Conservation (phyloP, 2,329 filamentous ascomycete species). For the Tympanopsis confertula region DNA sequence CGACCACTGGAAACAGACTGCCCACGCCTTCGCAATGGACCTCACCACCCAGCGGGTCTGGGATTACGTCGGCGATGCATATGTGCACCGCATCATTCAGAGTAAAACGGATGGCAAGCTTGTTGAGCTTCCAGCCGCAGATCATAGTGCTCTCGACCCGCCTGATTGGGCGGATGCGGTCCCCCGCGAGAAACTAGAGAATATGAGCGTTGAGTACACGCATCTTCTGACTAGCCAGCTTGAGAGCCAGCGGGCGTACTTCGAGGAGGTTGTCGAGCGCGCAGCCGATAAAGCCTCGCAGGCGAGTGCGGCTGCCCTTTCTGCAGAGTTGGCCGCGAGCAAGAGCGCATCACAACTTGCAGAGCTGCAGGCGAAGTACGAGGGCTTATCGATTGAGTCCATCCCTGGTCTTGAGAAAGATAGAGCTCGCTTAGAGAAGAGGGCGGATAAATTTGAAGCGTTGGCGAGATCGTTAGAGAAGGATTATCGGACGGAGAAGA, state of each 20-base stretch:
- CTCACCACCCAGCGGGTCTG: slow-evolving; percentile 56
- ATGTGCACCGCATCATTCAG: slow-evolving; percentile 59
- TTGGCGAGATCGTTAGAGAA: slow-evolving; percentile 67
- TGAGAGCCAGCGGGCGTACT: slow-evolving; percentile 85
- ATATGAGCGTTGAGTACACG: slow-evolving; percentile 86
- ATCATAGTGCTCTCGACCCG: slow-evolving; percentile 10
- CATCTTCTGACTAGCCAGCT: slow-evolving; percentile 87
- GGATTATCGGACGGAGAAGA: slow-evolving; percentile 76
- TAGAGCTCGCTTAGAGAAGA: slow-evolving; percentile 53
- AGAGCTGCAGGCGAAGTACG: slow-evolving; percentile 39
- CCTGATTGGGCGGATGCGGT: slow-evolving; percentile 30
- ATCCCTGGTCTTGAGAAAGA: slow-evolving; percentile 64
- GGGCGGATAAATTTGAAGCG: slow-evolving; percentile 60
- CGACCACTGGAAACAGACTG: slow-evolving; percentile 12
- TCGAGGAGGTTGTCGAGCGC: slow-evolving; percentile 81
- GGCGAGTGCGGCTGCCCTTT: slow-evolving; percentile 56
- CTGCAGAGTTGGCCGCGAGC: slow-evolving; percentile 37
- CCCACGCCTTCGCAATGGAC: slow-evolving; percentile 57
- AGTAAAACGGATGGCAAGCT: slow-evolving; percentile 54
- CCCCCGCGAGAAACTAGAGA: slow-evolving; percentile 37
- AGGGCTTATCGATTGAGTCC: slow-evolving; percentile 36
- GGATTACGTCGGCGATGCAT: slow-evolving; percentile 59
- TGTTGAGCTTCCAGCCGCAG: slow-evolving; percentile 38
- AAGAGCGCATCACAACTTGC: slow-evolving; percentile 36
- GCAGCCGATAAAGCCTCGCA: slow-evolving; percentile 79